These are phyloP conservation scores for Corymbia calophylla DNA, from an alignment of 441 rosid genomes.

Conservation along the genomic window DNA sequence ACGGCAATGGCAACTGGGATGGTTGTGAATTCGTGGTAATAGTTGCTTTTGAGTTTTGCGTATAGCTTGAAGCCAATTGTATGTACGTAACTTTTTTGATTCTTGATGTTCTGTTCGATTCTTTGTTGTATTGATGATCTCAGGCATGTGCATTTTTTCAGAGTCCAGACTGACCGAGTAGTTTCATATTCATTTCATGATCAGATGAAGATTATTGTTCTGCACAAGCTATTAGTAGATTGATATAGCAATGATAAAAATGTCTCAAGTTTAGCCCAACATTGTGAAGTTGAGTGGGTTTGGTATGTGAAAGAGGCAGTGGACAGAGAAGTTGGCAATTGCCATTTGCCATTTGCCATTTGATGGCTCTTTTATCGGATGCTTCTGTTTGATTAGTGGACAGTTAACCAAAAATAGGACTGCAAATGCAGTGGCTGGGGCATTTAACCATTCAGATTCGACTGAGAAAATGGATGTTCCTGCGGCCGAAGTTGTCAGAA, in stretches of 20 bases:
- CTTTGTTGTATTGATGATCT: not conserved
- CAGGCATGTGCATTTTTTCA: not conserved
- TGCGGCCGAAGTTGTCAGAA: not conserved
- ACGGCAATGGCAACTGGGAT: not conserved
- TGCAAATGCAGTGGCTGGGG: not conserved
- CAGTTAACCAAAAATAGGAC: not conserved
- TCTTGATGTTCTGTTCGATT: not conserved
- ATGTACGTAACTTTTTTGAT: not conserved
- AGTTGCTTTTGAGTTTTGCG: not conserved
- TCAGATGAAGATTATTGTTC: not conserved
- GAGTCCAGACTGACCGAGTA: not conserved
- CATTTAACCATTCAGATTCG: not conserved
- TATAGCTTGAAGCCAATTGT: not conserved
- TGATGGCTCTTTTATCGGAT: not conserved
- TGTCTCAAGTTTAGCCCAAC: not conserved
- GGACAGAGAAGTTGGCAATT: not conserved
- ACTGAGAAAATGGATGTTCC: not conserved
- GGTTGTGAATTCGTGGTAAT: not conserved
- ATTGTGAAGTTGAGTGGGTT: not conserved
- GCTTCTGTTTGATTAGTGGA: not conserved
- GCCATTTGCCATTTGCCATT: not conserved
- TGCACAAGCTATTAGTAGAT: not conserved
- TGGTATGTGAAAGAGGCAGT: not conserved
- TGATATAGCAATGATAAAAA: not conserved
- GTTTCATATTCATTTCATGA: not conserved